These are phyloP conservation scores for Tephrocybe rancida DNA, from an alignment of 768 basidiomycete genomes.

Conservation along the genomic window DNA sequence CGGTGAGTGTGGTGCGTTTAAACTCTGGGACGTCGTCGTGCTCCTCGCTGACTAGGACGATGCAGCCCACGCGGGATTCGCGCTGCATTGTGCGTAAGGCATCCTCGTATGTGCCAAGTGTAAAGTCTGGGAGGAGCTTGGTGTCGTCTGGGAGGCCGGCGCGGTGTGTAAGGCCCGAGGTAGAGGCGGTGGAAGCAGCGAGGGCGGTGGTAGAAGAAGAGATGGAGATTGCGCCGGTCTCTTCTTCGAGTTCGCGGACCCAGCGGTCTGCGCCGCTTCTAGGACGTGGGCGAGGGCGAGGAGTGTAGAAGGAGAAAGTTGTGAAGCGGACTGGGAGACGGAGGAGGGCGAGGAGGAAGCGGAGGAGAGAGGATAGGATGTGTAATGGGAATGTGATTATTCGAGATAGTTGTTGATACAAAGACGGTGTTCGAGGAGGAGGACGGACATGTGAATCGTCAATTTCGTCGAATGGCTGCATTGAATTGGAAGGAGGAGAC, in stretches of 20 bases:
- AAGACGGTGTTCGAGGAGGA: conserved; percentile 16
- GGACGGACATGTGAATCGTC: conserved; percentile 46
- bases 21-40: conserved; percentile 90
- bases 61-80: conserved; percentile 74
- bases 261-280: conserved; percentile 67
- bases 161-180: conserved; percentile 42
- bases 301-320: conserved; percentile 47
- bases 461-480: conserved; percentile 49
- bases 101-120: conserved; percentile 78
- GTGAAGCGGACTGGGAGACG: conserved; percentile 63
- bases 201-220: conserved; percentile 31
- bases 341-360: conserved; percentile 66
- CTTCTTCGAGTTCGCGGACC: conserved; percentile 82
- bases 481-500: conserved; percentile 15
- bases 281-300: conserved; percentile 37
- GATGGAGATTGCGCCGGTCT: conserved; percentile 74
- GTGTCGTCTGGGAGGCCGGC: conserved; percentile 32
- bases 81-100: conserved; percentile 70
- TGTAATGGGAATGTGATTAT: conserved; percentile 64
- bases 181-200: conserved; percentile 29
- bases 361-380: conserved; percentile 58
- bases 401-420: conserved; percentile 22
- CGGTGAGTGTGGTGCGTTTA: conserved; percentile 83
- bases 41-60: conserved; percentile 84
- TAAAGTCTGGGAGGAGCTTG: conserved; percentile 79